A percentile compares a stretch with the other conserved stretches of the same genome.
Conservation (phyloP, 2,329 filamentous ascomycete genomes). For the Didymosphaeria variabile region DNA sequence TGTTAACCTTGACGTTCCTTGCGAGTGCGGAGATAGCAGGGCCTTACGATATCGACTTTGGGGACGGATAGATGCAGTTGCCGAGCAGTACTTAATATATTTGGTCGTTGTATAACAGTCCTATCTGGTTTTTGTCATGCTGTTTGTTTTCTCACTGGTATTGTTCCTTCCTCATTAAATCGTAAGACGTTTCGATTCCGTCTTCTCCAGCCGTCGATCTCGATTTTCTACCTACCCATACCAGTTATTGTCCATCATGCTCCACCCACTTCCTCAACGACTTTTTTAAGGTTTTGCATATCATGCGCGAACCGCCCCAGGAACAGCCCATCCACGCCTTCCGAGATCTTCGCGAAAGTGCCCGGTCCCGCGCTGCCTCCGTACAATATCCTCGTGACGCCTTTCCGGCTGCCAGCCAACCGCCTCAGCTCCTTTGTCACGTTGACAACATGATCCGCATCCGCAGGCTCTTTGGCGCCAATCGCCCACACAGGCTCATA, state of each 20-base stretch:
- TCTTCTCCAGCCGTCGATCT: too few species aligned
- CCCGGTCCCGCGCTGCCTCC: slow-evolving; percentile 85
- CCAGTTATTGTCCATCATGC: slow-evolving; percentile 14
- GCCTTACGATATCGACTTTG: slow-evolving; percentile 18
- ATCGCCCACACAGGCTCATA: slow-evolving; percentile 94
- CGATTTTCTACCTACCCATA: neutral
- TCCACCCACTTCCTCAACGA: slow-evolving; percentile 74
- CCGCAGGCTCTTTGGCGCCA: slow-evolving; percentile 75
- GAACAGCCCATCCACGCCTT: slow-evolving; percentile 81
- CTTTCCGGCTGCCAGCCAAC: slow-evolving; percentile 61
- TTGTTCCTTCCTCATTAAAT: too few species aligned
- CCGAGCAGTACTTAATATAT: neutral
- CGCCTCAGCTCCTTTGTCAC: slow-evolving; percentile 73
- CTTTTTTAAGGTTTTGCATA: slow-evolving; percentile 73
- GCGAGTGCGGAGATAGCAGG: slow-evolving; percentile 28
- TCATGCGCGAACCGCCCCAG: slow-evolving; percentile 84
- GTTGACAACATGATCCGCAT: slow-evolving; percentile 74
- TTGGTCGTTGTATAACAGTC: neutral
- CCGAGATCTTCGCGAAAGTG: slow-evolving; percentile 72
- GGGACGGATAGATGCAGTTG: neutral
- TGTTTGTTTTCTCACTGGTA: too few species aligned
- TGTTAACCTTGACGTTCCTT: slow-evolving; percentile 28
- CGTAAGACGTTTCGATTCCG: too few species aligned
- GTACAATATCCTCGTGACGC: slow-evolving; percentile 75
- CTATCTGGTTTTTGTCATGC: too few species aligned